Percentiles rank a stretch among this genome's conserved stretches.
Evolutionary conservation across 805 yeast genomes (phyloP).

Genomic region (Kuraishia hungarica): DNA sequence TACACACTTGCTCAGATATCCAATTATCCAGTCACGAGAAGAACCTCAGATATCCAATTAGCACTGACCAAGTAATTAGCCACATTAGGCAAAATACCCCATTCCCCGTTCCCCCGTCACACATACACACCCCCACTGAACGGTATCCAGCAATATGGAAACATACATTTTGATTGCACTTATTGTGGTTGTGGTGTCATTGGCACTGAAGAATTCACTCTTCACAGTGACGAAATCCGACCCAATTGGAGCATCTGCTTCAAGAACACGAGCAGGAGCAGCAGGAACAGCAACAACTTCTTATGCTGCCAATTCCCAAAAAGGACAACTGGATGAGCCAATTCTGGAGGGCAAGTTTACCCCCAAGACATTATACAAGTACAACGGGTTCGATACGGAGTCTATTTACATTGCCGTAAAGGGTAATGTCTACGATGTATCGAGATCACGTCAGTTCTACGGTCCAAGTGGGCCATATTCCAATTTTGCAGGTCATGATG

Average conservation of each 20-base stretch:
- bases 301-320: background rate
- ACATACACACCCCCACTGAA: too few relatives aligned
- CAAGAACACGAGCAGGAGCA: background rate
- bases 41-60: too few relatives aligned
- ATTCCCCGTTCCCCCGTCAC: too few relatives aligned
- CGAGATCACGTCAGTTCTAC: conserved; percentile 73
- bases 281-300: background rate
- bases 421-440: conserved; percentile 80
- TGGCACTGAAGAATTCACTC: conserved; percentile 11
- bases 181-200: conserved; percentile 12
- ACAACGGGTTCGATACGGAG: conserved; percentile 73
- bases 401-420: conserved; percentile 80
- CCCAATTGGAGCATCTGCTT: background rate
- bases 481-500: conserved; percentile 94
- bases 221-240: background rate
- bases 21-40: too few relatives aligned
- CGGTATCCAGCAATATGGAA: conserved; percentile 16
- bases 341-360: conserved; percentile 43
- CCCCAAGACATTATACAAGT: conserved; percentile 64
- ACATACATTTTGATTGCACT: conserved; percentile 15
- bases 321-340: conserved; percentile 13
- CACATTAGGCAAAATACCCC: too few relatives aligned
- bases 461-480: conserved; percentile 96
- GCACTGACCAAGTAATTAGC: too few relatives aligned
- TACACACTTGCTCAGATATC: too few relatives aligned